Evolutionary conservation across 2,329 filamentous ascomycete genomes (phyloP).

Genomic region (Trichophyton schoenleinii): DNA sequence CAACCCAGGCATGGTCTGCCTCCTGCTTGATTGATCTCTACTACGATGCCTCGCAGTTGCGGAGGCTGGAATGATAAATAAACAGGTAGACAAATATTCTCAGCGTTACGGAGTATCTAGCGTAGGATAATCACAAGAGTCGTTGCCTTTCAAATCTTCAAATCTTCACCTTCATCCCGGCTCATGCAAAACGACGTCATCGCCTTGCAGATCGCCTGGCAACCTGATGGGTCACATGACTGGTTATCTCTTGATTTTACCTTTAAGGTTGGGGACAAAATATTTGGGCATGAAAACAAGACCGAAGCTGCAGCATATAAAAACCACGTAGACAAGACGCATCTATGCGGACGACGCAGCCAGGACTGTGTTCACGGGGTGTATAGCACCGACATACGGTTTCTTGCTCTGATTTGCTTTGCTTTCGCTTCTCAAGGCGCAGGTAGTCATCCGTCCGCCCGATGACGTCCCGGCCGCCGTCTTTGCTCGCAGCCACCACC

Average conservation of each 20-base stretch:
- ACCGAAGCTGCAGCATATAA: neutral
- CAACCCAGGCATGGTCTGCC: slow-evolving; percentile 93
- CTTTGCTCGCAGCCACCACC: slow-evolving; percentile 14
- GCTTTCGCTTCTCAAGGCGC: neutral
- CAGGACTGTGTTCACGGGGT: neutral
- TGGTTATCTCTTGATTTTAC: neutral
- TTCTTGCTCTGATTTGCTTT: neutral
- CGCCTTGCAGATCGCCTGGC: neutral
- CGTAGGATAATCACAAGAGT: neutral
- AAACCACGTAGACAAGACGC: neutral
- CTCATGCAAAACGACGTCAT: neutral
- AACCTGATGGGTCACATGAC: neutral
- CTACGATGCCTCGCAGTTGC: slow-evolving; percentile 55
- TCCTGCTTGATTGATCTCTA: slow-evolving; percentile 91
- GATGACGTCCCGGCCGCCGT: slow-evolving; percentile 8
- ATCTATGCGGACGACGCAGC: neutral
- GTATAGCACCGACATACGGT: neutral
- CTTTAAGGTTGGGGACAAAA: neutral
- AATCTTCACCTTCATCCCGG: no score
- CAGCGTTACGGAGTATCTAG: neutral
- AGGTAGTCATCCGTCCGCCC: neutral
- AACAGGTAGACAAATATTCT: neutral
- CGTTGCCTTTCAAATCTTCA: no score
- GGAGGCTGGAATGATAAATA: neutral
- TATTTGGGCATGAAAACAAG: neutral